phyloP scores from a whole-genome alignment of 2,329 filamentous ascomycete species.

The Emergomyces pasteurianus region DNA sequence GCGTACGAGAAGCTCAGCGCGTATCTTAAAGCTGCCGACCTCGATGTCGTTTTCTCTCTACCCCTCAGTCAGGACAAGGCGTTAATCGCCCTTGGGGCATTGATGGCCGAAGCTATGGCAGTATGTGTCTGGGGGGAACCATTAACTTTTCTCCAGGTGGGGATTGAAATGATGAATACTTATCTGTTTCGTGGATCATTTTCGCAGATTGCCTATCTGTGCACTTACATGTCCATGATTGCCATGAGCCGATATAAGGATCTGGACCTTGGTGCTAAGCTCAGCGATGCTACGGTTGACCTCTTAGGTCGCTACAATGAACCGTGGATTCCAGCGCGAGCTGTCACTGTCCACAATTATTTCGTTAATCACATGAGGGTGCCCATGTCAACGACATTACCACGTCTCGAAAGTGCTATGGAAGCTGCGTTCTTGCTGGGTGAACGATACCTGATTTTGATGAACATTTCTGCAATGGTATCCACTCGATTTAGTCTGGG shows the following conservation, averaged over 20 bases:
- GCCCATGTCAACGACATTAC: constrained; percentile 41
- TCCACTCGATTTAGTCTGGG: constrained; percentile 45
- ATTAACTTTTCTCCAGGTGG: constrained; percentile 47
- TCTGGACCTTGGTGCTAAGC: constrained; percentile 41
- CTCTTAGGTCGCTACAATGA: constrained; percentile 43
- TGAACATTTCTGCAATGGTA: constrained; percentile 49
- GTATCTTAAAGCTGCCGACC: constrained; percentile 48
- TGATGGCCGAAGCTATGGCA: constrained; percentile 47
- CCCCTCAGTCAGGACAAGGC: constrained; percentile 32
- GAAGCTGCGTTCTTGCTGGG: constrained; percentile 46
- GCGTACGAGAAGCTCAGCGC: constrained; percentile 55
- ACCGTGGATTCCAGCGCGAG: constrained; percentile 43
- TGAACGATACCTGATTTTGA: constrained; percentile 45
- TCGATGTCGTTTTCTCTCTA: constrained; percentile 25
- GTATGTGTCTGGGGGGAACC: constrained; percentile 50
- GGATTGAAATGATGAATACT: constrained; percentile 45
- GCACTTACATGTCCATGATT: constrained; percentile 46
- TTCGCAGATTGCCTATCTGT: constrained; percentile 46
- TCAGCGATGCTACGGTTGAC: constrained; percentile 41
- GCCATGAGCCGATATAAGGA: constrained; percentile 47
- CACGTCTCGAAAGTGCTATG: constrained; percentile 42
- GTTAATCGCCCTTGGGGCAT: constrained; percentile 37
- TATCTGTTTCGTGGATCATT: constrained; percentile 45
- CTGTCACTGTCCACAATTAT: constrained; percentile 44
- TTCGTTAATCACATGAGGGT: constrained; percentile 50